Evolutionary conservation across 225 moss, liverwort and hornwort species (phyloP).

Genomic region (Pseudisothecium myosuroides): DNA sequence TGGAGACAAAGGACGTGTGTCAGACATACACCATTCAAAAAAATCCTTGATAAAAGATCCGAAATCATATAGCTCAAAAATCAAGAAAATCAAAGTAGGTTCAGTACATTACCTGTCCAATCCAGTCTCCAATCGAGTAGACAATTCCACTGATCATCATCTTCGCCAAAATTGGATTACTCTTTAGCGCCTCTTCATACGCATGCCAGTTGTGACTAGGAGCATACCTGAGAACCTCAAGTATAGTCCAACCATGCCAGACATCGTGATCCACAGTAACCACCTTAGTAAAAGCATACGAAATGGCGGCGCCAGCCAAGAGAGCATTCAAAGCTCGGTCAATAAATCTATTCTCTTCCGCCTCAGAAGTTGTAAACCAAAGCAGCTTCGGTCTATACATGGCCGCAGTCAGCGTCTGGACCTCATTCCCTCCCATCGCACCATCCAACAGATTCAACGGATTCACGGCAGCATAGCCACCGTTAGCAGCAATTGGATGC

Average conservation of each 20-base stretch:
- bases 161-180: constrained; percentile 85
- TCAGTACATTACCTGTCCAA: constrained; percentile 49
- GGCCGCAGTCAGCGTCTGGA: constrained; percentile 30
- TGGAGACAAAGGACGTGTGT: constrained; percentile 1
- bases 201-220: constrained; percentile 89
- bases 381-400: constrained; percentile 63
- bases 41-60: too few species aligned
- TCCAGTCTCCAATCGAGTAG: constrained; percentile 89
- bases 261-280: constrained; percentile 86
- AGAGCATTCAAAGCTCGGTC: constrained; percentile 58
- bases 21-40: background rate
- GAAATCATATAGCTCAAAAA: background rate
- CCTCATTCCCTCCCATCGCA: constrained; percentile 4
- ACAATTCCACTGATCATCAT: constrained; percentile 97
- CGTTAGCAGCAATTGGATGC: background rate
- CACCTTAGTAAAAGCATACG: constrained; percentile 51
- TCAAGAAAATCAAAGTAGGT: too few species aligned
- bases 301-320: constrained; percentile 55
- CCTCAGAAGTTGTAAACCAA: constrained; percentile 83
- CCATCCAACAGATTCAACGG: constrained; percentile 16
- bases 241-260: constrained; percentile 90
- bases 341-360: constrained; percentile 50
- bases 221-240: constrained; percentile 73
- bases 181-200: constrained; percentile 64
- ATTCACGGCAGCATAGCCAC: background rate